phyloP scores from a whole-genome alignment of 192 early-diverging fungal species.

The Funneliformis mosseae region DNA sequence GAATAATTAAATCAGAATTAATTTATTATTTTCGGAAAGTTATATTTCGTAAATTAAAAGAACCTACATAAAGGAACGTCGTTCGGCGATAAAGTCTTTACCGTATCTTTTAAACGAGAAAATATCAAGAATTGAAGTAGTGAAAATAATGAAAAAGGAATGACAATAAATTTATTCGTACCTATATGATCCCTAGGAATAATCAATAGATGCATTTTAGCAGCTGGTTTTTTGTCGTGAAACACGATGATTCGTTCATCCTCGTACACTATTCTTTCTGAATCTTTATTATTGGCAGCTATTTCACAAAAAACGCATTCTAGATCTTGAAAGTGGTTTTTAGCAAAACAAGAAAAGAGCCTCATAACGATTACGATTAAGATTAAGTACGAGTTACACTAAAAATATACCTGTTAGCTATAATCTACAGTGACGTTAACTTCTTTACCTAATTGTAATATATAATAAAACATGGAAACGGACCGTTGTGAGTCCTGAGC shows the following conservation, averaged over 20 bases:
- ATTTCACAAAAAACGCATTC: conserved; percentile 6
- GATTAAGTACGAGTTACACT: too few relatives aligned
- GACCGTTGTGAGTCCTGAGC: too few relatives aligned
- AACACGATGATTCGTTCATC: conserved; percentile 49
- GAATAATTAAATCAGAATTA: conserved; percentile 25
- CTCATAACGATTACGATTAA: too few relatives aligned
- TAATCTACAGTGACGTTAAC: too few relatives aligned
- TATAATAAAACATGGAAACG: too few relatives aligned
- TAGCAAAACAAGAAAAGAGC: neutral
- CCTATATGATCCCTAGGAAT: conserved; percentile 45
- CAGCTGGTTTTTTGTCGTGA: conserved; percentile 45
- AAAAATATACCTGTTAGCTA: too few relatives aligned
- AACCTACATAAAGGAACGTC: conserved; percentile 40
- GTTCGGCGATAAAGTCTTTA: conserved; percentile 39
- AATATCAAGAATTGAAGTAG: neutral
- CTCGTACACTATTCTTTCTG: conserved; percentile 27
- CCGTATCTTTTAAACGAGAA: conserved; percentile 18
- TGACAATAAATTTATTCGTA: neutral
- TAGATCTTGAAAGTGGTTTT: neutral
- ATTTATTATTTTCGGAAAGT: neutral
- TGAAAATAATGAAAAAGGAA: neutral
- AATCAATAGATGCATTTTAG: conserved; percentile 46
- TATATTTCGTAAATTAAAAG: too few relatives aligned
- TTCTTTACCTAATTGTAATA: too few relatives aligned
- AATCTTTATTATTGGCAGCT: too few relatives aligned